A percentile compares a stretch with the other conserved stretches of the same genome.
These are phyloP conservation scores for Ophiostoma angusticollis DNA, from an alignment of 2,329 filamentous ascomycete species.

Conservation along the genomic window DNA sequence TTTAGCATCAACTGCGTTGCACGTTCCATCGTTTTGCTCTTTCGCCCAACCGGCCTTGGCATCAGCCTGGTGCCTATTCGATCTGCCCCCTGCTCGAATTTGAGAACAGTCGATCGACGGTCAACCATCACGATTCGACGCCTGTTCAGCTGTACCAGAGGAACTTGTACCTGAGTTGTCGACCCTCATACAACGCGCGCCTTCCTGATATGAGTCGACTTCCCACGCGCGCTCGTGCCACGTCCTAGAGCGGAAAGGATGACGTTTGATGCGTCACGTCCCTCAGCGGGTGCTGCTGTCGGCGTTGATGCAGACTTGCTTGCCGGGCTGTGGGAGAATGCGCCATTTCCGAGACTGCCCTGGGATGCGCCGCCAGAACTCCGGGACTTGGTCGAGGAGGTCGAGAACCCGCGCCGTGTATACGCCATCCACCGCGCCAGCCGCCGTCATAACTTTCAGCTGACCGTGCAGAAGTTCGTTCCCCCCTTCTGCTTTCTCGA, in stretches of 20 bases:
- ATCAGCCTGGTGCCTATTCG: too few relatives aligned
- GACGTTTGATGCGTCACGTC: constrained; percentile 32
- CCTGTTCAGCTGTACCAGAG: too few relatives aligned
- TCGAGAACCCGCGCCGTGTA: constrained; percentile 48
- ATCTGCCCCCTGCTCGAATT: too few relatives aligned
- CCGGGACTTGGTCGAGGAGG: constrained; percentile 38
- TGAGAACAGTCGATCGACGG: too few relatives aligned
- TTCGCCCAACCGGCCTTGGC: too few relatives aligned
- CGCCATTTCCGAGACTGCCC: constrained; percentile 46
- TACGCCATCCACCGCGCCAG: constrained; percentile 48
- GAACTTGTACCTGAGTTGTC: too few relatives aligned
- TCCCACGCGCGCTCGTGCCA: not conserved
- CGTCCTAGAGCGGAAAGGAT: constrained; percentile 20
- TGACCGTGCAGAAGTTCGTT: constrained; percentile 50
- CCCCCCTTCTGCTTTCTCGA: constrained; percentile 3
- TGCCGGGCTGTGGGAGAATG: constrained; percentile 48
- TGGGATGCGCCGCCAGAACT: constrained; percentile 47
- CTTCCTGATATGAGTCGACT: not conserved
- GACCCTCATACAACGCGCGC: too few relatives aligned
- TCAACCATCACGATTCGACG: too few relatives aligned
- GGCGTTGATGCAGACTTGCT: constrained; percentile 33
- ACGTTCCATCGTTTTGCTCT: too few relatives aligned
- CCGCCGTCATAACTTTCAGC: constrained; percentile 51
- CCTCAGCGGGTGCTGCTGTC: not conserved
- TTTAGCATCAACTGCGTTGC: too few relatives aligned